These are phyloP conservation scores for Globisporangium middletonii DNA, from an alignment of 352 stramenopile species.

Conservation along the genomic window DNA sequence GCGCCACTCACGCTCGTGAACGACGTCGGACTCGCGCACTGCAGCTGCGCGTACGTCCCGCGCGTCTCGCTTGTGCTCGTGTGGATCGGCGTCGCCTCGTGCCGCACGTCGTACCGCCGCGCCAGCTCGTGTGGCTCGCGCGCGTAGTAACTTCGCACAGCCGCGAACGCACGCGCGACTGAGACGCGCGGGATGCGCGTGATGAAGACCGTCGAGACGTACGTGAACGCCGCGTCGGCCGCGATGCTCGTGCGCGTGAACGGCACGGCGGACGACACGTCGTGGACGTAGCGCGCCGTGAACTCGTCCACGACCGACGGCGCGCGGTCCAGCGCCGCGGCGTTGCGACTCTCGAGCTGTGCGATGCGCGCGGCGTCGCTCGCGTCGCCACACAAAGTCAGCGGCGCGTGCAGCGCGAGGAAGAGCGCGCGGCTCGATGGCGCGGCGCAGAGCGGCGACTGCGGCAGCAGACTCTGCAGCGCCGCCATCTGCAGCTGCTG, in stretches of 20 bases:
- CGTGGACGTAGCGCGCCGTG: constrained; percentile 19
- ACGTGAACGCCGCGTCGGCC: constrained; percentile 38
- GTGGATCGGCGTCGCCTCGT: constrained; percentile 7
- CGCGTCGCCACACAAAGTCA: constrained; percentile 5
- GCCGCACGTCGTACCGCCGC: constrained; percentile 21
- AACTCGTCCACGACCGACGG: constrained; percentile 36
- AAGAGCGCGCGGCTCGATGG: constrained; percentile 4
- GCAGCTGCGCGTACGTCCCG: constrained; percentile 19
- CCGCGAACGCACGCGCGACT: constrained; percentile 22
- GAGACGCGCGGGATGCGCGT: constrained; percentile 30
- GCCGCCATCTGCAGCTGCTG: constrained; percentile 13
- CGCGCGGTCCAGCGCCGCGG: constrained; percentile 20
- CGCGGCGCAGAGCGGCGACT: constrained; percentile 3
- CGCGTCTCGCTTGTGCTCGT: neutral
- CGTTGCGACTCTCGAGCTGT: constrained; percentile 27
- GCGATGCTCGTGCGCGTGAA: constrained; percentile 54
- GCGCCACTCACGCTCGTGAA: constrained; percentile 36
- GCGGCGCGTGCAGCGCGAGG: constrained; percentile 3
- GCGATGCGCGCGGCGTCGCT: constrained; percentile 15
- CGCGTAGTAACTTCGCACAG: constrained; percentile 32
- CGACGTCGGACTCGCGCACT: constrained; percentile 29
- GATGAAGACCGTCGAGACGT: constrained; percentile 43
- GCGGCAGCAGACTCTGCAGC: constrained; percentile 6
- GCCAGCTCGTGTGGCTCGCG: constrained; percentile 26
- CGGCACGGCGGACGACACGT: constrained; percentile 21